These are phyloP conservation scores for Plasmodium chabaudi DNA, from an alignment of 169 alveolate genomes.

Conservation along the genomic window DNA sequence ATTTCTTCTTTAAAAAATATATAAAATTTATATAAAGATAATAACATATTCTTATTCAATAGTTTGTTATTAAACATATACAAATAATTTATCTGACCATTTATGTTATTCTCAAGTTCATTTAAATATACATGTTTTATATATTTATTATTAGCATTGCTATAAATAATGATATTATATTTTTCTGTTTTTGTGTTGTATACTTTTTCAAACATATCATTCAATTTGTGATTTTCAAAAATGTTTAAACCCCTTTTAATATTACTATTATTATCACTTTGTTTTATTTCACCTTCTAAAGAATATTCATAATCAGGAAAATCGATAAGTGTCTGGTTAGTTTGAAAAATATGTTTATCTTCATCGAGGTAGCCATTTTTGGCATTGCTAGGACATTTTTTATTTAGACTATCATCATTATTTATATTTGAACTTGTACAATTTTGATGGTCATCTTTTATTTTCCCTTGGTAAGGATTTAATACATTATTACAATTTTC, in stretches of 20 bases:
- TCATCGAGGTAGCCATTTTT: too few species aligned
- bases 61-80: slow-evolving; percentile 51
- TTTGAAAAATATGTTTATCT: too few species aligned
- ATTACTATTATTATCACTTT: too few species aligned
- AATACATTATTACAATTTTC: background rate
- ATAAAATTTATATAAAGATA: slow-evolving; percentile 26
- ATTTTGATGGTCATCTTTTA: background rate
- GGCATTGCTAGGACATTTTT: too few species aligned
- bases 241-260: too few species aligned
- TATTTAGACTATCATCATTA: too few species aligned
- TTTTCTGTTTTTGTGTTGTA: background rate
- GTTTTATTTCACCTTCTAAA: too few species aligned
- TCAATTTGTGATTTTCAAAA: background rate
- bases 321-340: background rate
- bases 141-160: slow-evolving; percentile 38
- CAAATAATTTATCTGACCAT: slow-evolving; percentile 21
- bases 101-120: slow-evolving; percentile 21
- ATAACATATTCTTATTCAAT: slow-evolving; percentile 11
- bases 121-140: slow-evolving; percentile 59
- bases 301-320: background rate
- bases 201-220: background rate
- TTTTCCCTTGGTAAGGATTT: background rate
- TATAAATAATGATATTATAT: slow-evolving; percentile 46
- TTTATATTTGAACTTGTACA: background rate
- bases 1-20: slow-evolving; percentile 20